Evolutionary conservation across 257 asterid genomes (phyloP), one percentile per base, ranked within the genome.

Genomic region (Cinchona pubescens): DNA sequence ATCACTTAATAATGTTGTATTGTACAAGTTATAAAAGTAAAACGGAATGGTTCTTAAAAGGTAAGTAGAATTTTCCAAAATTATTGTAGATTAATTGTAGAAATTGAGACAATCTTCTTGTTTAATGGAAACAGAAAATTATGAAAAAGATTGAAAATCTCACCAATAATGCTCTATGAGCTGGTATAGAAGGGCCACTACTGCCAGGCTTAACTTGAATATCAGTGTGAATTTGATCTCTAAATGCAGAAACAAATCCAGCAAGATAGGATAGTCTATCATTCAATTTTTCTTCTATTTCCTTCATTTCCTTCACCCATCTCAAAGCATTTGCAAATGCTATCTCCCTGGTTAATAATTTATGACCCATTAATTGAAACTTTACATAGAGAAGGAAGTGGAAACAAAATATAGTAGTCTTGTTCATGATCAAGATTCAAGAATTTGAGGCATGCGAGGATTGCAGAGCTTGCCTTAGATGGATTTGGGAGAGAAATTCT

Each of bases 231-330:
- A 89, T 84, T 69, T 84, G 90, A 75, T 90, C 90, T 73, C 71
- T 82, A 40, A 93, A 90, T 12, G 92, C 91, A 42, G 75, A 82
- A 29, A 78, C 86, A 64, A 91, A 91, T 43, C 88, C 92, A 55
- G 88, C 77, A 7, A 93, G 83, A 71, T 84, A 93, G 35, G 51
- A 80, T 29, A 91, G 78, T 78, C 83, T 90, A 64, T 86, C 96
- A 19, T 71, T 88, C 61, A 86, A 72, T 66, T 84, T 91, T 63
- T 89, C 98, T 51, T 88, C 97, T 73, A 55, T 65, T 75, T 88
- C 96, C 87, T 87, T 91, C 94, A 86, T 86, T 88, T 93, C 97
- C 78, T 93, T 91, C 82, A 87, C 81, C 91, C 96, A 93, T 86
- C 86, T 91, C 74, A 91, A 75, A 34, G 94, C 91, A 80, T 83